These are phyloP conservation scores for Penicillium sp. DNA, from an alignment of 2,329 filamentous ascomycete genomes.

Conservation along the genomic window DNA sequence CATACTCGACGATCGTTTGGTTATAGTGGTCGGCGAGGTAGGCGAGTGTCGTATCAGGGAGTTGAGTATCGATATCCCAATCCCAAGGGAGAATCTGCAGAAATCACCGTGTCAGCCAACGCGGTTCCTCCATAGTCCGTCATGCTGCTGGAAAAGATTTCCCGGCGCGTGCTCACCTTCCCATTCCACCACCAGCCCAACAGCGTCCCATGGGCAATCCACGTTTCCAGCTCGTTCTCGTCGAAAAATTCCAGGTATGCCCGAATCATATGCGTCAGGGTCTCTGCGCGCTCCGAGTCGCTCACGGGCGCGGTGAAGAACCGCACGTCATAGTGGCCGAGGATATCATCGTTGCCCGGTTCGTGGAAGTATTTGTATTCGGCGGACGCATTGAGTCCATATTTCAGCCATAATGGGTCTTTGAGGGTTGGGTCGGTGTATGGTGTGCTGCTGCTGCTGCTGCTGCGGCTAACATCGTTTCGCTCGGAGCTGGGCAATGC, in stretches of 20 bases:
- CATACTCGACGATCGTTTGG: conserved; percentile 60
- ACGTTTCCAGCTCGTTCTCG: conserved; percentile 71
- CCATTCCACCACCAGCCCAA: conserved; percentile 90
- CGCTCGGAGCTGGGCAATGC: conserved; percentile 18
- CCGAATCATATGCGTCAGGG: conserved; percentile 69
- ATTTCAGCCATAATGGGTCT: conserved; percentile 27
- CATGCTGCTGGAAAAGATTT: background rate
- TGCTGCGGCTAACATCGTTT: background rate
- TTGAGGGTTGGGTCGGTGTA: conserved; percentile 15
- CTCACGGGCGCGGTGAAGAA: conserved; percentile 66
- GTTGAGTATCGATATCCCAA: conserved; percentile 80
- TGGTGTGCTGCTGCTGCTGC: conserved; percentile 3
- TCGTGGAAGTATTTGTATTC: conserved; percentile 67
- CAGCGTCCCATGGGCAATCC: conserved; percentile 82
- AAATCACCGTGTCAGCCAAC: background rate
- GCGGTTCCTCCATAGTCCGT: background rate
- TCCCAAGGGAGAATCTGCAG: conserved; percentile 75
- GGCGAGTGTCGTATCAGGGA: conserved; percentile 66
- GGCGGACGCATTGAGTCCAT: conserved; percentile 31
- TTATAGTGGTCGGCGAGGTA: conserved; percentile 69
- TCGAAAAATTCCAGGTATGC: conserved; percentile 71
- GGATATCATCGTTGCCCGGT: conserved; percentile 60
- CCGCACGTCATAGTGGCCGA: conserved; percentile 73
- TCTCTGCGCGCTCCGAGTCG: conserved; percentile 67
- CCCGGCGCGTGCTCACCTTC: conserved; percentile 44